phyloP scores from a whole-genome alignment of 352 stramenopile species.

The Globisporangium okanoganense region DNA sequence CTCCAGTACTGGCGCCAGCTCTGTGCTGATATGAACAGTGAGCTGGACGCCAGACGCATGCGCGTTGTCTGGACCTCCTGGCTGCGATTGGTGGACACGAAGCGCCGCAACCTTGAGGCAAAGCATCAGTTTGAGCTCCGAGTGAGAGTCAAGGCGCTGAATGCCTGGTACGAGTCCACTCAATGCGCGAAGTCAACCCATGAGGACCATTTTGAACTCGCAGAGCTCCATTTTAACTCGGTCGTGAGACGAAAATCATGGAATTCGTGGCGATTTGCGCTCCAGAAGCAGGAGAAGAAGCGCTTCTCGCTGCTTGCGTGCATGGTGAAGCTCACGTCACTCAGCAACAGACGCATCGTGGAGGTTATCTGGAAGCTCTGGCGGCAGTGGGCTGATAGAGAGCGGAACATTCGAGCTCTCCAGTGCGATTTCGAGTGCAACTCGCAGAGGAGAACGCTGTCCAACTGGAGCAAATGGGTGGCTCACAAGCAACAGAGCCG shows the following conservation, averaged over 20 bases:
- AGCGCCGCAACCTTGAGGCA: conserved; percentile 3
- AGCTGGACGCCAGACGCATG: conserved; percentile 4
- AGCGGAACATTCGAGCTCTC: conserved; percentile 9
- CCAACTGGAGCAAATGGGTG: conserved; percentile 11
- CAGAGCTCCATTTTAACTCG: conserved; percentile 4
- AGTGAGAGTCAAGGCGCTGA: not conserved
- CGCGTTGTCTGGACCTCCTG: conserved; percentile 20
- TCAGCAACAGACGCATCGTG: conserved; percentile 13
- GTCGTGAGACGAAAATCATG: conserved; percentile 11
- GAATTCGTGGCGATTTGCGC: conserved; percentile 14
- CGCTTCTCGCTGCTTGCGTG: conserved; percentile 46
- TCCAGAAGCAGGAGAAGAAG: conserved; percentile 28
- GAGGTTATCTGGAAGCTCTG: conserved; percentile 23
- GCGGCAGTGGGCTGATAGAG: conserved; percentile 10
- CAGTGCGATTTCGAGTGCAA: conserved; percentile 8
- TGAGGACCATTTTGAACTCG: conserved; percentile 12
- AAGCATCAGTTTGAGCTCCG: conserved; percentile 2
- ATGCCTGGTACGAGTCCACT: not conserved
- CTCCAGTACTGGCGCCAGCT: conserved; percentile 26
- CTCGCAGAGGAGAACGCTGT: conserved; percentile 6
- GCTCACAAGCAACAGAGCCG: conserved; percentile 6
- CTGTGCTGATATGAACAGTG: conserved; percentile 9
- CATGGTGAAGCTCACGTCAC: conserved; percentile 41
- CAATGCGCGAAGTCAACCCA: not conserved
- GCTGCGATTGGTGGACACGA: conserved; percentile 15